phyloP scores from a whole-genome alignment of 352 stramenopile species.

The Phytophthora rubi region DNA sequence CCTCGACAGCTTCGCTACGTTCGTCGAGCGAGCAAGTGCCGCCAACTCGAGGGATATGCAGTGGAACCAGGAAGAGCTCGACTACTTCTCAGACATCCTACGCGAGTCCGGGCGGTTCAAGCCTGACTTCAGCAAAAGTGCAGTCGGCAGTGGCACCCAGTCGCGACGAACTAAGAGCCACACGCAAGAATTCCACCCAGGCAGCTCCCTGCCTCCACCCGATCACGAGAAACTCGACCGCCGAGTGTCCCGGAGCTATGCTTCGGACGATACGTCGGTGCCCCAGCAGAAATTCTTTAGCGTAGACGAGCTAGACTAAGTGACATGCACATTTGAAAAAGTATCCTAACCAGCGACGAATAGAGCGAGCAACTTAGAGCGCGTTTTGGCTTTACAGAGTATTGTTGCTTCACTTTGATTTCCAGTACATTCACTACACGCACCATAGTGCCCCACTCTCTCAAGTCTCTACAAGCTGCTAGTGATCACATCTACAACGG shows the following conservation, averaged over 20 bases:
- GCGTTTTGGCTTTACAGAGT: conserved; percentile 1
- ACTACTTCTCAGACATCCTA: conserved; percentile 36
- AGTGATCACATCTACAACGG: conserved; percentile 72
- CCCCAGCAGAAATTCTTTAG: conserved; percentile 50
- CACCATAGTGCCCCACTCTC: neutral
- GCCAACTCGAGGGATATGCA: conserved; percentile 29
- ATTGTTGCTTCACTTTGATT: conserved; percentile 11
- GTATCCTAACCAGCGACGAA: neutral
- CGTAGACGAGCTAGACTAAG: conserved; percentile 68
- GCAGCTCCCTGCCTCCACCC: conserved; percentile 20
- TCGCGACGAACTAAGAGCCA: conserved; percentile 20
- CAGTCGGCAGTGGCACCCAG: conserved; percentile 4
- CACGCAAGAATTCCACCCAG: conserved; percentile 11
- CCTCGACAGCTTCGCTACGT: conserved; percentile 33
- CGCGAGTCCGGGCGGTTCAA: conserved; percentile 35
- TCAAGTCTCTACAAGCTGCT: conserved; percentile 33
- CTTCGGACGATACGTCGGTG: conserved; percentile 18
- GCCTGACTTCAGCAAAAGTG: conserved; percentile 7
- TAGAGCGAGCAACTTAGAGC: conserved; percentile 7
- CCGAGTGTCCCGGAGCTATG: conserved; percentile 15
- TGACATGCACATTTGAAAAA: neutral
- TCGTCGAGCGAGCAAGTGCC: conserved; percentile 33
- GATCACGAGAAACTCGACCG: conserved; percentile 14
- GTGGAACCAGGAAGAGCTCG: conserved; percentile 54
- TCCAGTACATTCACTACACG: conserved; percentile 16